These are phyloP conservation scores for Xylaria sp. DNA, from an alignment of 2,329 filamentous ascomycete species.

Conservation along the genomic window DNA sequence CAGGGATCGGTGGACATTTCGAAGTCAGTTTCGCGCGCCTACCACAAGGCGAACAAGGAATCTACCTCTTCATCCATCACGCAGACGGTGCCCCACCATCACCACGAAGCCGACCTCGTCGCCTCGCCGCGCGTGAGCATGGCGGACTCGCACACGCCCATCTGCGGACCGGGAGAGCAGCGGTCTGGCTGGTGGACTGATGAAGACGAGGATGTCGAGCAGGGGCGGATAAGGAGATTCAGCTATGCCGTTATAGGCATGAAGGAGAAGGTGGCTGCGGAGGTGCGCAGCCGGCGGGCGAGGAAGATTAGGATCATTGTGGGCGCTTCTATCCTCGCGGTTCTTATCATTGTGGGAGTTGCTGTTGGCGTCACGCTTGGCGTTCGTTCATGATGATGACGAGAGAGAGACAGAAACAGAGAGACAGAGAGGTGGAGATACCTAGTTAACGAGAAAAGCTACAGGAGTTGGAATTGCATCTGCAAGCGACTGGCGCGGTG, in stretches of 20 bases:
- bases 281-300: slow-evolving; percentile 28
- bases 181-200: slow-evolving; percentile 38
- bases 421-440: background rate
- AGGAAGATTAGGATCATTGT: slow-evolving; percentile 35
- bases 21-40: background rate
- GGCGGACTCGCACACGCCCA: slow-evolving; percentile 34
- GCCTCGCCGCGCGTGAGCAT: slow-evolving; percentile 27
- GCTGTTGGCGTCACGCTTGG: slow-evolving; percentile 39
- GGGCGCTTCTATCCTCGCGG: slow-evolving; percentile 27
- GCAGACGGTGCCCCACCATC: background rate
- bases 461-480: slow-evolving; percentile 17
- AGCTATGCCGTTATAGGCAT: slow-evolving; percentile 19
- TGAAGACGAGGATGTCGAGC: slow-evolving; percentile 29
- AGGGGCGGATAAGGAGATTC: slow-evolving; percentile 10
- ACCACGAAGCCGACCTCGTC: background rate
- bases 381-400: slow-evolving; percentile 14
- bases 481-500: background rate
- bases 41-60: slow-evolving; percentile 28
- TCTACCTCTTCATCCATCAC: slow-evolving; percentile 21
- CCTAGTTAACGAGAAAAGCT: background rate
- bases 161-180: slow-evolving; percentile 29
- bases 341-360: slow-evolving; percentile 41
- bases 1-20: slow-evolving; percentile 14
- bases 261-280: slow-evolving; percentile 22
- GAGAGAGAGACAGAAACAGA: background rate